Conservation (phyloP, 345 rosid genomes). For the Eucalyptus curtisii region DNA sequence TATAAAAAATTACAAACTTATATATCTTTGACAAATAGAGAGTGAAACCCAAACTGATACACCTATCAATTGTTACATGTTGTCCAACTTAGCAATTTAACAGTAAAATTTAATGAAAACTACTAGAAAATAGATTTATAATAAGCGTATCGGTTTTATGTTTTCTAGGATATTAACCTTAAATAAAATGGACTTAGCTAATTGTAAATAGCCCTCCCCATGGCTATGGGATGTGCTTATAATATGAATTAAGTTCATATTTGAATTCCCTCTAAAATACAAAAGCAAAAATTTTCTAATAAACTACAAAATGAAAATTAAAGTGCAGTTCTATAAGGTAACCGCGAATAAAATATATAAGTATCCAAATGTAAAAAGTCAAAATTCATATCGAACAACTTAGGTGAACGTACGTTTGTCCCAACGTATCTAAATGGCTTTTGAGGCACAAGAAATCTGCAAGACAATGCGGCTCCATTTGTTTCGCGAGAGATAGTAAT, state of each 20-base stretch:
- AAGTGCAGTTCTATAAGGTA: background rate
- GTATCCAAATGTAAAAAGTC: background rate
- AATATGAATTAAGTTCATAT: background rate
- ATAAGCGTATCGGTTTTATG: too few species aligned
- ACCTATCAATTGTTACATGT: rapidly evolving
- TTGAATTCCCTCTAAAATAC: background rate
- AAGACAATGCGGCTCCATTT: rapidly evolving
- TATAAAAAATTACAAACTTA: too few species aligned
- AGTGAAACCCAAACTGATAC: rapidly evolving
- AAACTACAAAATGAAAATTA: background rate
- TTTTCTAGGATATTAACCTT: rapidly evolving
- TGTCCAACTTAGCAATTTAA: too few species aligned
- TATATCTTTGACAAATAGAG: rapidly evolving
- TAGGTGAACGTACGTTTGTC: background rate
- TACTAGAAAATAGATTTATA: rapidly evolving
- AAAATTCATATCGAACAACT: background rate
- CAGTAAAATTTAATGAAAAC: too few species aligned
- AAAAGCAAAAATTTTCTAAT: background rate
- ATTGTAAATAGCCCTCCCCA: background rate
- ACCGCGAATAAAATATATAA: rapidly evolving
- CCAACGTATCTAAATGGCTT: background rate
- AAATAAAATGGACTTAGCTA: background rate
- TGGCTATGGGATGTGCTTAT: background rate
- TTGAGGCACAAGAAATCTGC: rapidly evolving
- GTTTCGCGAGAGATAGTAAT: too few species aligned